phyloP scores from a whole-genome alignment of 2,329 filamentous ascomycete genomes.

The Orbilia ellipsospora region DNA sequence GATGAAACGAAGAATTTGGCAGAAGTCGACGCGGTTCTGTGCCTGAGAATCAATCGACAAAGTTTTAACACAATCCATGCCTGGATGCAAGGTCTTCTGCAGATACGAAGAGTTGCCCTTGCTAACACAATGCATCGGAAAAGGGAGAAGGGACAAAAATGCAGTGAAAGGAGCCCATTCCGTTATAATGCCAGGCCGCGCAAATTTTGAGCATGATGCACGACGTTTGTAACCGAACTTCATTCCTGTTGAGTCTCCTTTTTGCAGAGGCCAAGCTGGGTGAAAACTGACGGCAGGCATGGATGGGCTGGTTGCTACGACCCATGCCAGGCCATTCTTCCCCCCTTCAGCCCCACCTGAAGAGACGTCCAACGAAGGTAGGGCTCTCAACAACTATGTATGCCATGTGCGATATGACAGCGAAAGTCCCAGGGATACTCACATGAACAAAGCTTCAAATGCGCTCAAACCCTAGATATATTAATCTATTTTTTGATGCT shows the following conservation, averaged over 20 bases:
- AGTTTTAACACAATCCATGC: neutral
- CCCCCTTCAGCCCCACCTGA: conserved; percentile 44
- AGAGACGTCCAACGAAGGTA: neutral
- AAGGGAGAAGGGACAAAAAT: conserved; percentile 4
- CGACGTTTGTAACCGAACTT: conserved; percentile 8
- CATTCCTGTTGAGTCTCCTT: neutral
- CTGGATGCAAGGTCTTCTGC: conserved; percentile 4
- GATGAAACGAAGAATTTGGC: no score
- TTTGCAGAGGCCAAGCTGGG: neutral
- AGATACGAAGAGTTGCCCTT: conserved; percentile 20
- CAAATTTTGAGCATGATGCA: neutral
- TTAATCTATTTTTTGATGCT: no score
- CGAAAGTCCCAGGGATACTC: conserved; percentile 10
- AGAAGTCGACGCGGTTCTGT: no score
- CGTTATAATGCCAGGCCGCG: conserved; percentile 8
- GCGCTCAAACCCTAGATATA: conserved; percentile 7
- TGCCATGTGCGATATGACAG: conserved; percentile 29
- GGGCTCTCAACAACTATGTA: neutral
- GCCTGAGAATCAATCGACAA: neutral
- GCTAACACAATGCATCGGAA: neutral
- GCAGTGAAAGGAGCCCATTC: conserved; percentile 15
- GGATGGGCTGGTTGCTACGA: neutral
- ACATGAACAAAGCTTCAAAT: conserved; percentile 15
- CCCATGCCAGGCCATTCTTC: conserved; percentile 3
- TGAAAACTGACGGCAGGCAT: neutral